Percentiles rank a stretch among this genome's conserved stretches.
These are phyloP conservation scores for Alloascoidea africana DNA, from an alignment of 805 yeast genomes.

Conservation along the genomic window DNA sequence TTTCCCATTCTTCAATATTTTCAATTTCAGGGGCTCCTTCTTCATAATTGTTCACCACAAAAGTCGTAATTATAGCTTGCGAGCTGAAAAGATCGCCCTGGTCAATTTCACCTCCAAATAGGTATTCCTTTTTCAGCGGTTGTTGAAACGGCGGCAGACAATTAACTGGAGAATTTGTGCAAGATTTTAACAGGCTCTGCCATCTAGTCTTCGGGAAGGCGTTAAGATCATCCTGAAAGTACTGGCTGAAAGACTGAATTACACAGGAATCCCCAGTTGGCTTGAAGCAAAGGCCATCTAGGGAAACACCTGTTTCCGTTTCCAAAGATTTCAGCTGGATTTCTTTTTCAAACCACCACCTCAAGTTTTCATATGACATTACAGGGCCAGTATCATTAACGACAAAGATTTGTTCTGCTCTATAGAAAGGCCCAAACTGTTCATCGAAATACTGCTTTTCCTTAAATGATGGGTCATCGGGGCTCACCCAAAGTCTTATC, in stretches of 20 bases:
- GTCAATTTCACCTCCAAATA: conserved; percentile 48
- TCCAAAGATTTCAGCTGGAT: conserved; percentile 25
- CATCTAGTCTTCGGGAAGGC: conserved; percentile 37
- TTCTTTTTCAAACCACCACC: conserved; percentile 90
- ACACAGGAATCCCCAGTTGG: conserved; percentile 74
- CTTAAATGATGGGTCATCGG: conserved; percentile 49
- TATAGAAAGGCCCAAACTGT: conserved; percentile 82
- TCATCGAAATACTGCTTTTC: conserved; percentile 61
- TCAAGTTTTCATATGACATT: conserved; percentile 47
- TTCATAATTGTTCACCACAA: conserved; percentile 43
- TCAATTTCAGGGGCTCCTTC: conserved; percentile 19
- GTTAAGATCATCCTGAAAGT: conserved; percentile 51
- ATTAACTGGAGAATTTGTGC: conserved; percentile 72
- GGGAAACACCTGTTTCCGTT: conserved; percentile 16
- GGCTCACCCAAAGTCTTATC: conserved; percentile 79
- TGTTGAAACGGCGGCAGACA: conserved; percentile 88
- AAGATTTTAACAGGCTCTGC: conserved; percentile 35
- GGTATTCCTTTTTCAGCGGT: conserved; percentile 57
- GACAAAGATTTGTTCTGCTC: conserved; percentile 73
- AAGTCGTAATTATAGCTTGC: conserved; percentile 62
- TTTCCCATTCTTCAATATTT: conserved; percentile 50
- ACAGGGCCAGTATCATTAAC: conserved; percentile 57
- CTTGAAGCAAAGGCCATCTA: conserved; percentile 66
- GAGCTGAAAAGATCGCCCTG: conserved; percentile 34
- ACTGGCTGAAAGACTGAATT: conserved; percentile 79